Conservation (phyloP, 2,329 filamentous ascomycete genomes). For the Botrytis galanthina region DNA sequence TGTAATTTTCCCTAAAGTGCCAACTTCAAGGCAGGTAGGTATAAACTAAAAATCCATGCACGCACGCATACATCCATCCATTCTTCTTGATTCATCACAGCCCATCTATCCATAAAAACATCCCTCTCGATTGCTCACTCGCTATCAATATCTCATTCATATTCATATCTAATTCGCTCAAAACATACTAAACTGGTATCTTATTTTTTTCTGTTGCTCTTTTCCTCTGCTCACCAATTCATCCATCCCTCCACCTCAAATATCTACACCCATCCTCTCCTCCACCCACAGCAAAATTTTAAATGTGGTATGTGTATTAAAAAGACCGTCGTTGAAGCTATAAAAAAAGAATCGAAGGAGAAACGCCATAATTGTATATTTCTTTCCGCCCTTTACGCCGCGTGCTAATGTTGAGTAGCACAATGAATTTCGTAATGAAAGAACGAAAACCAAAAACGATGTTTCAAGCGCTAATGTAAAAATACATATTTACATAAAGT, state of each 20-base stretch:
- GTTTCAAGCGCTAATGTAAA: background rate
- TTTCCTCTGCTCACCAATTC: background rate
- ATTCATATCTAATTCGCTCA: background rate
- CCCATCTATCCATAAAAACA: background rate
- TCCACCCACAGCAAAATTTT: background rate
- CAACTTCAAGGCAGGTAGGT: background rate
- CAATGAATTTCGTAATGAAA: background rate
- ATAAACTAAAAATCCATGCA: background rate
- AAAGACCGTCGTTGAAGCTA: background rate
- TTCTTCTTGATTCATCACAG: background rate
- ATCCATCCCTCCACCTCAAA: background rate
- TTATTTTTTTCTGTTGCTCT: background rate
- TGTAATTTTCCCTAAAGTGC: background rate
- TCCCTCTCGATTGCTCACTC: background rate
- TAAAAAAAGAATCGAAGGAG: background rate
- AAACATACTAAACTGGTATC: background rate
- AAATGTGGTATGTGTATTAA: slow-evolving; percentile 10
- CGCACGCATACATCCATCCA: background rate
- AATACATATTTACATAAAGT: slow-evolving; percentile 9
- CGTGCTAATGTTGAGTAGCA: background rate
- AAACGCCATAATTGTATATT: background rate
- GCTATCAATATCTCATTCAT: slow-evolving; percentile 9
- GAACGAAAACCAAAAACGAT: background rate
- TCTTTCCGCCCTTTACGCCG: background rate
- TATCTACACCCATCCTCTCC: background rate